Conservation (phyloP, 495 filamentous ascomycete genomes). For the Acidomyces sp. region DNA sequence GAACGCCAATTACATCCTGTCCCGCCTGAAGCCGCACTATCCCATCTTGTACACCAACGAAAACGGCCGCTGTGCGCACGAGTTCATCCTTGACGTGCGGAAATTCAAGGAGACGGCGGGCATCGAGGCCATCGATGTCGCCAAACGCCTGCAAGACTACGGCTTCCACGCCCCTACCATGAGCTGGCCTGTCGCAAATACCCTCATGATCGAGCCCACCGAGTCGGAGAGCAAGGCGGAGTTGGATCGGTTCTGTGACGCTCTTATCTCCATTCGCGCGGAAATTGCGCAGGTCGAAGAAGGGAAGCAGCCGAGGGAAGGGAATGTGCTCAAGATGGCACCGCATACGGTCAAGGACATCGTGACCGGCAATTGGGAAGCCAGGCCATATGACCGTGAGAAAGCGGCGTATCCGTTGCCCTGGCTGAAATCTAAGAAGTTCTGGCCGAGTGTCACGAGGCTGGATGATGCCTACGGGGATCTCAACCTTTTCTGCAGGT, state of each 20-base stretch:
- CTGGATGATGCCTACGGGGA: slow-evolving; percentile 55
- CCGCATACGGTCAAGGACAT: slow-evolving; percentile 82
- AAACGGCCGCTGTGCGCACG: slow-evolving; percentile 81
- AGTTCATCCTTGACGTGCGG: slow-evolving; percentile 93
- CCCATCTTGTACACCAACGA: slow-evolving; percentile 85
- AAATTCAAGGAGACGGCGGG: slow-evolving; percentile 71
- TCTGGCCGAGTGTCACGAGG: slow-evolving; percentile 85
- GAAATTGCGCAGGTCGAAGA: slow-evolving; percentile 81
- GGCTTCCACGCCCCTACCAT: slow-evolving; percentile 98
- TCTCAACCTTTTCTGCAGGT: slow-evolving; percentile 22
- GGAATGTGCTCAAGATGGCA: slow-evolving; percentile 87
- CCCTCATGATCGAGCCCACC: slow-evolving; percentile 97
- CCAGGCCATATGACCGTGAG: slow-evolving; percentile 61
- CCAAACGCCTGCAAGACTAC: slow-evolving; percentile 95
- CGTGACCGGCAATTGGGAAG: slow-evolving; percentile 56
- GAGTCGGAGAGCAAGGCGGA: slow-evolving; percentile 90
- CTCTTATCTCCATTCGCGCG: slow-evolving; percentile 72
- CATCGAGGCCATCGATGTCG: slow-evolving; percentile 91
- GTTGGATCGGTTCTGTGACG: slow-evolving; percentile 88
- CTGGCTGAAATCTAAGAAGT: slow-evolving; percentile 90
- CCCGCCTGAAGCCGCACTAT: slow-evolving; percentile 80
- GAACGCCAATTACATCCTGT: slow-evolving; percentile 96
- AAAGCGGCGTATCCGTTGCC: slow-evolving; percentile 78
- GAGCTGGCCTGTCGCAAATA: slow-evolving; percentile 94
- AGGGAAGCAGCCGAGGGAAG: slow-evolving; percentile 59